Evolutionary conservation across 2,329 filamentous ascomycete genomes (phyloP).

Genomic region (Huntiella abstrusa): DNA sequence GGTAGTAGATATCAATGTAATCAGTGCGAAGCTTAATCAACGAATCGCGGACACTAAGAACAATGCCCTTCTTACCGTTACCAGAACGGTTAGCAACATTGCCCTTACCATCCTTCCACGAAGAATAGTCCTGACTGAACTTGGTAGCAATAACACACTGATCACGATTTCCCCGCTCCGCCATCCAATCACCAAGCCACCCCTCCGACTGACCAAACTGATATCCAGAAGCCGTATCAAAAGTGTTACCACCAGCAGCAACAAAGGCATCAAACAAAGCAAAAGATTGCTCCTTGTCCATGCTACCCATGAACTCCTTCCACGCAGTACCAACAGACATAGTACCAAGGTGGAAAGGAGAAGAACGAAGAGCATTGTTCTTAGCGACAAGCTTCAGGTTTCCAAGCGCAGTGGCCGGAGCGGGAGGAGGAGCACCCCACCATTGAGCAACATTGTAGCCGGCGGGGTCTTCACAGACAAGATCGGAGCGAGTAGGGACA

Average conservation of each 20-base stretch:
- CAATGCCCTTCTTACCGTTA: constrained; percentile 24
- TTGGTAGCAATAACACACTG: constrained; percentile 37
- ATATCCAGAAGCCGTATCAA: constrained; percentile 44
- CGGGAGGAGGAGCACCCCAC: constrained; percentile 16
- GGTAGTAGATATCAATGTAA: constrained; percentile 26
- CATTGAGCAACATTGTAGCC: too few species aligned
- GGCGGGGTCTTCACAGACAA: too few species aligned
- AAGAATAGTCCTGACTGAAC: constrained; percentile 30
- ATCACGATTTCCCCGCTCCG: constrained; percentile 29
- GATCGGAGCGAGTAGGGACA: too few species aligned
- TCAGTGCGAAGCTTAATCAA: constrained; percentile 26
- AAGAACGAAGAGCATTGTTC: constrained; percentile 30
- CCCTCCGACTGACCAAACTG: constrained; percentile 36
- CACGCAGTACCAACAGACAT: constrained; percentile 33
- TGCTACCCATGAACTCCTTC: constrained; percentile 28
- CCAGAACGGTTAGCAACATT: constrained; percentile 24
- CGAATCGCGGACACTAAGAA: constrained; percentile 24
- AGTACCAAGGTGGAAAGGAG: constrained; percentile 23
- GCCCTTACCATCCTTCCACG: constrained; percentile 20
- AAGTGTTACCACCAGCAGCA: constrained; percentile 44
- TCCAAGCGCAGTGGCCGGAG: constrained; percentile 29
- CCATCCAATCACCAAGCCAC: constrained; percentile 41
- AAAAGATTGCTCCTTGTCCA: constrained; percentile 34
- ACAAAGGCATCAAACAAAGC: constrained; percentile 38
- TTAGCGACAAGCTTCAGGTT: constrained; percentile 32